These are phyloP conservation scores for Nicotiana sylvestris DNA, from an alignment of 257 asterid genomes.

Conservation along the genomic window DNA sequence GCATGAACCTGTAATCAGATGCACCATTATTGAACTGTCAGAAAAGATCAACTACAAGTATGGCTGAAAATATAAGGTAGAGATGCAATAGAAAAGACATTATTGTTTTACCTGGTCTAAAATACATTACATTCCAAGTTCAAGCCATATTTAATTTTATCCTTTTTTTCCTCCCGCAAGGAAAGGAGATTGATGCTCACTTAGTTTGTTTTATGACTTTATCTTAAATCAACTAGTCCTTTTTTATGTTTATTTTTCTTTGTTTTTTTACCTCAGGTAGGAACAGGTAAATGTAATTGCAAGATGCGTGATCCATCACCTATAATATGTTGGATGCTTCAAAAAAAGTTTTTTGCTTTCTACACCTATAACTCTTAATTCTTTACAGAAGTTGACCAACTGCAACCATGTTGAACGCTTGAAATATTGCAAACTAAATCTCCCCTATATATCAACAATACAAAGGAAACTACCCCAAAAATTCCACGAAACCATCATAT, in stretches of 20 bases:
- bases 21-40: conserved; percentile 15
- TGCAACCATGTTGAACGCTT: background rate
- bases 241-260: background rate
- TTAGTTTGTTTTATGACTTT: background rate
- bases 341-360: background rate
- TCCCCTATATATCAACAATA: background rate
- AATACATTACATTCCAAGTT: background rate
- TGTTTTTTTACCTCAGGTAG: background rate
- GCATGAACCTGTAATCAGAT: conserved; percentile 71
- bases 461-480: background rate
- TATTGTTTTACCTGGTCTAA: background rate
- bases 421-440: background rate
- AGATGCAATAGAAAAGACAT: background rate
- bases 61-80: background rate
- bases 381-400: background rate
- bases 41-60: background rate
- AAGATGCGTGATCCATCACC: background rate
- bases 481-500: background rate
- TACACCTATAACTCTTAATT: background rate
- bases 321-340: background rate
- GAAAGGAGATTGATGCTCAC: background rate
- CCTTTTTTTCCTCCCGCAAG: background rate
- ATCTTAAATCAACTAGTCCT: background rate
- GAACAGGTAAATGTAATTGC: background rate
- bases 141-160: background rate